Base-by-base conservation (phyloP, 345 rosid species). In the Melaleuca quinquenervia region DNA sequence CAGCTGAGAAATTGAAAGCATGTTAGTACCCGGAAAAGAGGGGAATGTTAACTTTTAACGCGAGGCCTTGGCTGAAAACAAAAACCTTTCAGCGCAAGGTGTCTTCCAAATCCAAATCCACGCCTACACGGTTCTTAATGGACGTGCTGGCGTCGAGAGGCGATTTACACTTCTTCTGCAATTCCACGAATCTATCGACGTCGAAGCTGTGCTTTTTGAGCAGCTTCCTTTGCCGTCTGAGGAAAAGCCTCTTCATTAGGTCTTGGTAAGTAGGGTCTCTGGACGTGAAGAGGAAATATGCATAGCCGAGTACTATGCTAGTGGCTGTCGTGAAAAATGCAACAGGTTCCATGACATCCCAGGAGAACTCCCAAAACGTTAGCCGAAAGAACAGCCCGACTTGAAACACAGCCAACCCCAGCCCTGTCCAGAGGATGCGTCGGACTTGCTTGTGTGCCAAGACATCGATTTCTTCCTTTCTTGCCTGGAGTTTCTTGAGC, bases 281-380 rank as follows among this genome's bases (percentile, higher is more conserved):
- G 8, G 98, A 88, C 75, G 99, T 96, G 87, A 93, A 87, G 86
- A 97, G 86, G 90, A 97, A 97, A 90, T 96, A 97, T 62, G 96
- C 98, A 85, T 96, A 97, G 86, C 98, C 99, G 11, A 95, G 83
- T 3, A 97, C 92, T 41, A 97, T 84, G 62, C 98, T 93, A 3
- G 95, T 90, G 29, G 98, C 82, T 6, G 99, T 97, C 32, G 90
- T 87, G 83, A 96, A 97, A 89, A 96, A 96, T 1, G 97, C 94
- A 41, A 96, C 92, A 13, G 99, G 99, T 89, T 96, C 99, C 99
- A 96, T 96, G 32, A 96, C 96, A 90, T 96, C 99, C 99, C 99
- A 96, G 14, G 99, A 96, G 84, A 96, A 95, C 85, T 97, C 99
- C 99, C 99, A 97, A 87, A 97, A 97, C 11, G 99, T 97, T 56